Evolutionary conservation across 257 asterid species (phyloP).

Genomic region (Nicotiana obtusifolia): DNA sequence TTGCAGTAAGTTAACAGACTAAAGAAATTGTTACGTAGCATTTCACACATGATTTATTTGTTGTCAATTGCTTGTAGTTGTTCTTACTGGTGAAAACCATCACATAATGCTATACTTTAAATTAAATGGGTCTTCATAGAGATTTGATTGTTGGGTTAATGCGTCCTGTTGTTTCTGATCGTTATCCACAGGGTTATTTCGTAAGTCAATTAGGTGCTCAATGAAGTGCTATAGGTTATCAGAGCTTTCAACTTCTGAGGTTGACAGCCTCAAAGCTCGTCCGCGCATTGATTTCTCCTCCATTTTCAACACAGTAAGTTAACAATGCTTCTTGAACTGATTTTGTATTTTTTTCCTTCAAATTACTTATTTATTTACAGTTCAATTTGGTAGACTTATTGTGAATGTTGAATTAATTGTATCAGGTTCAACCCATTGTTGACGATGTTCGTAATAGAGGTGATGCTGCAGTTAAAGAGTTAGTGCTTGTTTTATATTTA

Average conservation of each 20-base stretch:
- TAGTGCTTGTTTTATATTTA: slow-evolving; percentile 37
- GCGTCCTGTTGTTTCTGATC: slow-evolving; percentile 13
- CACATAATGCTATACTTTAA: neutral
- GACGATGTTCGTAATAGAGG: slow-evolving; percentile 81
- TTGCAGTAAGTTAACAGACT: neutral
- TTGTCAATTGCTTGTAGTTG: neutral
- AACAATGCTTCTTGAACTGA: neutral
- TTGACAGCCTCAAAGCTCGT: slow-evolving; percentile 75
- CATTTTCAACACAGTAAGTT: slow-evolving; percentile 68
- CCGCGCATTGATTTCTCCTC: slow-evolving; percentile 89
- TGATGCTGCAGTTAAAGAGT: slow-evolving; percentile 93
- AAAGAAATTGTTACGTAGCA: neutral
- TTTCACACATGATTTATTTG: neutral
- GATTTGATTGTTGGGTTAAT: neutral
- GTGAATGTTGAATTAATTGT: slow-evolving; percentile 8
- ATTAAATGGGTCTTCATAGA: neutral
- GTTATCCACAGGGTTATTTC: slow-evolving; percentile 38
- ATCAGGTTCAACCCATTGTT: slow-evolving; percentile 94
- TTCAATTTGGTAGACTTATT: neutral
- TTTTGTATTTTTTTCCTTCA: neutral
- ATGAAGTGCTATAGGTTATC: slow-evolving; percentile 88
- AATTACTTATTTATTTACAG: neutral
- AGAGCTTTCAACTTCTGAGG: slow-evolving; percentile 67
- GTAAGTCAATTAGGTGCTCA: slow-evolving; percentile 43
- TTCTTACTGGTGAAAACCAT: neutral